Evolutionary conservation across 164 flowering plant species (phyloP).

Genomic region (Malania oleifera): DNA sequence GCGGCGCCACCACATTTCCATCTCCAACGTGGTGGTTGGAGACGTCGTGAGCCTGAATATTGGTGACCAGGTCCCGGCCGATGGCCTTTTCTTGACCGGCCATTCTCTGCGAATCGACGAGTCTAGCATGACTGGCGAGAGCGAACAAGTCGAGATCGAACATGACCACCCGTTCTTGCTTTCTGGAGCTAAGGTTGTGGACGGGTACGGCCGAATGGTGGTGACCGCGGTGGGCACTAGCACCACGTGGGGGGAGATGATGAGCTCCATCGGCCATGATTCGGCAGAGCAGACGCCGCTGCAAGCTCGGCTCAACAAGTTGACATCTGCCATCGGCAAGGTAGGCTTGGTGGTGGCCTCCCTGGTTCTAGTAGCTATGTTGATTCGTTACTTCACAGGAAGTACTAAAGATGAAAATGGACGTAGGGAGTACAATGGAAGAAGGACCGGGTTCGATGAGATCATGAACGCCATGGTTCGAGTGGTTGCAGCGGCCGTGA

Average conservation of each 20-base stretch:
- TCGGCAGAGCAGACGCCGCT: slow-evolving; percentile 22
- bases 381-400: slow-evolving; percentile 30
- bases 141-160: slow-evolving; percentile 24
- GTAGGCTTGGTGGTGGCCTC: slow-evolving; percentile 26
- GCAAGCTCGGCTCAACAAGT: slow-evolving; percentile 22
- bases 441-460: slow-evolving; percentile 19
- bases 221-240: slow-evolving; percentile 31
- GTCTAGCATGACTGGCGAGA: slow-evolving; percentile 29
- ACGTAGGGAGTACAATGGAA: slow-evolving; percentile 13
- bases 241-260: slow-evolving; percentile 30
- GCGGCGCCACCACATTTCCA: slow-evolving; percentile 24
- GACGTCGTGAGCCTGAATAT: slow-evolving; percentile 37
- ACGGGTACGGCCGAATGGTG: slow-evolving; percentile 25
- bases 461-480: slow-evolving; percentile 17
- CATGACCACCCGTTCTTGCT: slow-evolving; percentile 21
- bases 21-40: slow-evolving; percentile 45
- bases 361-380: slow-evolving; percentile 21
- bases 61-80: slow-evolving; percentile 60
- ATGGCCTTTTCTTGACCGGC: slow-evolving; percentile 44
- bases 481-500: slow-evolving; percentile 27
- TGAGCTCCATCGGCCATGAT: slow-evolving; percentile 18
- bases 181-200: slow-evolving; percentile 27
- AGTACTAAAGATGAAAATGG: slow-evolving; percentile 23
- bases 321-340: slow-evolving; percentile 26
- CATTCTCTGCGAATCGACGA: slow-evolving; percentile 45